Percentiles rank a stretch among this genome's conserved stretches.
Evolutionary conservation across 2,329 filamentous ascomycete species (phyloP).

Genomic region (Beauveria brongniartii): DNA sequence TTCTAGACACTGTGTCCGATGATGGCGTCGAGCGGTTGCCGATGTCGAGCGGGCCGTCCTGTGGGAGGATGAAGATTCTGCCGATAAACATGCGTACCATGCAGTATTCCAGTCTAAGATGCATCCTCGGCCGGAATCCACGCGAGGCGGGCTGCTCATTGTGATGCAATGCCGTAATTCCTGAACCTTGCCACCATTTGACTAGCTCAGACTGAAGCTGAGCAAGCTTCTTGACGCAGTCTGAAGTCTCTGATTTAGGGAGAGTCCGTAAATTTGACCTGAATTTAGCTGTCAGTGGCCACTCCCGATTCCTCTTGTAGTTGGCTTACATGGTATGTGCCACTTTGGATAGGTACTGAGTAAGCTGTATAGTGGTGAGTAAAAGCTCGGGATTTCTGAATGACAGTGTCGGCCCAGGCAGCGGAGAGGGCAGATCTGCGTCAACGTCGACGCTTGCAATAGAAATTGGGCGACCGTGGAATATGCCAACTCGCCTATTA

Average conservation of each 20-base stretch:
- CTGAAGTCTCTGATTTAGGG: slow-evolving; percentile 24
- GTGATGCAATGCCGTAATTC: slow-evolving; percentile 24
- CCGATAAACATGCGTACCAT: slow-evolving; percentile 46
- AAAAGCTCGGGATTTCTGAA: slow-evolving; percentile 37
- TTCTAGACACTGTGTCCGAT: slow-evolving; percentile 20
- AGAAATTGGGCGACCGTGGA: slow-evolving; percentile 48
- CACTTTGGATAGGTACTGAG: slow-evolving; percentile 27
- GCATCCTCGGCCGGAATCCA: slow-evolving; percentile 39
- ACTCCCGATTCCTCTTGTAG: not conserved
- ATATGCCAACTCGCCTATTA: slow-evolving; percentile 43
- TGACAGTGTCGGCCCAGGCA: slow-evolving; percentile 31
- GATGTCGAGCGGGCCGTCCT: slow-evolving; percentile 21
- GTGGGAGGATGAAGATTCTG: slow-evolving; percentile 42
- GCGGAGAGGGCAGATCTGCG: slow-evolving; percentile 41
- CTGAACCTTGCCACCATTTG: slow-evolving; percentile 30
- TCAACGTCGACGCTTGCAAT: slow-evolving; percentile 45
- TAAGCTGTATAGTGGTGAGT: slow-evolving; percentile 33
- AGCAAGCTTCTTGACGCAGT: slow-evolving; percentile 25
- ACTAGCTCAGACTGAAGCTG: slow-evolving; percentile 29
- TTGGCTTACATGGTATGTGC: slow-evolving; percentile 30
- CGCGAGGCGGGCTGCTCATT: slow-evolving; percentile 29
- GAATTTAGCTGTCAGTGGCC: slow-evolving; percentile 9
- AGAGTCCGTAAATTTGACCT: slow-evolving; percentile 28
- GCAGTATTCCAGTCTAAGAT: slow-evolving; percentile 45
- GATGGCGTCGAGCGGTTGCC: slow-evolving; percentile 22